Evolutionary conservation across 176 grass and related monocot genomes (phyloP).

Genomic region (Bromus sterilis): DNA sequence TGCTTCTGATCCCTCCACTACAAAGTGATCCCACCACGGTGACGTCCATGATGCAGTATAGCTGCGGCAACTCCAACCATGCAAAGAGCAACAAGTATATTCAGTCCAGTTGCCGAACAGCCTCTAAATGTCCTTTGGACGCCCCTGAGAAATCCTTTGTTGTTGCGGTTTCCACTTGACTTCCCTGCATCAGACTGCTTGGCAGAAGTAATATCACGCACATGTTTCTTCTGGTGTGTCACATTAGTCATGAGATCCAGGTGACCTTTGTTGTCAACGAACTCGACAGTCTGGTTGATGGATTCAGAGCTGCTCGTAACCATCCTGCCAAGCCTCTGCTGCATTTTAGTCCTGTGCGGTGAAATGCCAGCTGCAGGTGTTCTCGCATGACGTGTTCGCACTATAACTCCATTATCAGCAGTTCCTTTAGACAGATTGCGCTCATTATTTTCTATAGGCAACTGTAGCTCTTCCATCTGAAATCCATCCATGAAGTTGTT

Average conservation of each 20-base stretch:
- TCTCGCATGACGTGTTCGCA: neutral
- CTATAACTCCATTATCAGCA: slow-evolving; percentile 35
- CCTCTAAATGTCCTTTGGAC: neutral
- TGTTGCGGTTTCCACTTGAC: neutral
- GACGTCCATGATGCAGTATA: slow-evolving; percentile 20
- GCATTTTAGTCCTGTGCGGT: slow-evolving; percentile 14
- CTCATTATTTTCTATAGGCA: neutral
- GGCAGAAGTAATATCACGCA: neutral
- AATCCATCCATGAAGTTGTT: slow-evolving; percentile 9
- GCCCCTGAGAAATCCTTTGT: slow-evolving; percentile 17
- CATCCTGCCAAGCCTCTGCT: slow-evolving; percentile 51
- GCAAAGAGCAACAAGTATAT: slow-evolving; percentile 23
- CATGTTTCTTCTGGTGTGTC: slow-evolving; percentile 20
- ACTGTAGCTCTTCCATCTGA: slow-evolving; percentile 6
- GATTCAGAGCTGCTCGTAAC: slow-evolving; percentile 45
- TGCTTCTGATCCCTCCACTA: neutral
- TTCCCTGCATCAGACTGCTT: slow-evolving; percentile 18
- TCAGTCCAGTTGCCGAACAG: slow-evolving; percentile 30
- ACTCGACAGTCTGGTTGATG: slow-evolving; percentile 50
- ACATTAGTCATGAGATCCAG: slow-evolving; percentile 27
- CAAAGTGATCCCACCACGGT: neutral
- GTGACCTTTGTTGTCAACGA: slow-evolving; percentile 25
- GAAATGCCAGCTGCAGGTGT: neutral
- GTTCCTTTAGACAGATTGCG: neutral
- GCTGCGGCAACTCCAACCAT: slow-evolving; percentile 32